Evolutionary conservation across 371 early-diverging fungal genomes (phyloP), one percentile per base, ranked within the genome.

Genomic region (Fennellomyces sp.): DNA sequence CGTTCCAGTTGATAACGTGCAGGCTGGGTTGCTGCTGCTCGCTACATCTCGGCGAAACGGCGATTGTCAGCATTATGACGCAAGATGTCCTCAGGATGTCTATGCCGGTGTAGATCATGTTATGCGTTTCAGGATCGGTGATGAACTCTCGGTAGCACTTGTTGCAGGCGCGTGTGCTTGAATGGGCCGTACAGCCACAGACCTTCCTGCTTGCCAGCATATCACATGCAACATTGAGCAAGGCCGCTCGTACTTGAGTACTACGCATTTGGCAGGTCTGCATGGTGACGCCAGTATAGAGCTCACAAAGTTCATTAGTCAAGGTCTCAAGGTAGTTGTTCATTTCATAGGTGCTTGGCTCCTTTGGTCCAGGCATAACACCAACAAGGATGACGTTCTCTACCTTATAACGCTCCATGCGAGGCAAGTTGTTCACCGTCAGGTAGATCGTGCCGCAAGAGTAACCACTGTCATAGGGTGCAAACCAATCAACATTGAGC

Each of bases 401-500:
- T 29, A n/a, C 23, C 30, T 38, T 23, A 21, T 50, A 55, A n/a
- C 56, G 42, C 12, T 45, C 45, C 1, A 28, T 49, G 0, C 59
- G 6, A 23, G 63, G 59, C 21, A 67, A 25, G 28, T 67, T 67
- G 17, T 59, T 54, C 13, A 57, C 42, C 2, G 51, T 42, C 0
- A 67, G 21, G 21, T 59, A 62, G 2, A 62, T 62, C 8, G 23
- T 51, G 0, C 67, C 67, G 35, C 13, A 31, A 7, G 59, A 49
- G 28, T 62, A 47, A 1, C 27, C 21, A 23, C 8, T 12, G 7
- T 25, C 23, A 27, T 47, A 67, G 0, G 57, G 42, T 29, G 56
- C 31, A 27, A 67, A 67, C 59, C 63, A 62, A 27, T 67, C 63
- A 5, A 55, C 15, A 27, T 62, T 67, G 2, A 58, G 5, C 1